Percentiles rank a stretch among this genome's conserved stretches.
Conservation (phyloP, 2,329 filamentous ascomycete species). For the Chaetothyriales sp. region DNA sequence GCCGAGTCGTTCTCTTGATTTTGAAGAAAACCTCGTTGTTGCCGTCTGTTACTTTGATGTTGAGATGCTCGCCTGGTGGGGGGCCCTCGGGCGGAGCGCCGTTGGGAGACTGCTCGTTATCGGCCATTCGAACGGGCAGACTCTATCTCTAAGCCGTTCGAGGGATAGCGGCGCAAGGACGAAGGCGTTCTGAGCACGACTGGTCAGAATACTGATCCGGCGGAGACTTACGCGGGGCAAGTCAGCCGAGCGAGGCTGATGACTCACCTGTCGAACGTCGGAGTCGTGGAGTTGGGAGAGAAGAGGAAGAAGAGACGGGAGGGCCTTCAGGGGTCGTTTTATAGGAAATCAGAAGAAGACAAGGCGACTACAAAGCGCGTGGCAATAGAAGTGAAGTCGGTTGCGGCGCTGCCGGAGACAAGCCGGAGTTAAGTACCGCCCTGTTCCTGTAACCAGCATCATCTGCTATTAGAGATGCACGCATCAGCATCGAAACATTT, state of each 20-base stretch:
- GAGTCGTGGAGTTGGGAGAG: not conserved
- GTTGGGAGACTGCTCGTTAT: slow-evolving; percentile 17
- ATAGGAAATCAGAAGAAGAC: not conserved
- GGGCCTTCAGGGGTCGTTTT: not conserved
- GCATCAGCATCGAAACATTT: no score
- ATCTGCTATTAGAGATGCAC: no score
- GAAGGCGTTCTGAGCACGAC: not conserved
- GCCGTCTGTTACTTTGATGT: slow-evolving; percentile 98
- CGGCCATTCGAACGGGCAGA: slow-evolving; percentile 10
- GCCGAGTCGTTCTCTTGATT: slow-evolving; percentile 90
- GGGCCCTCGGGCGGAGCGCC: slow-evolving; percentile 16
- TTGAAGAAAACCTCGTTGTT: slow-evolving; percentile 99
- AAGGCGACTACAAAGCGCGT: not conserved
- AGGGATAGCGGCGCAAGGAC: not conserved
- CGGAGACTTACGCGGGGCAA: not conserved
- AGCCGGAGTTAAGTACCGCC: not conserved
- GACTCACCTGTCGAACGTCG: not conserved
- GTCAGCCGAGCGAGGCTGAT: not conserved
- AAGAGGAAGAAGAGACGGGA: not conserved
- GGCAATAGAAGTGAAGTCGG: not conserved
- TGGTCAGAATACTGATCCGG: not conserved
- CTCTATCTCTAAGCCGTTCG: not conserved
- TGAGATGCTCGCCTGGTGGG: slow-evolving; percentile 64
- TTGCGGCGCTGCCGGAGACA: not conserved
- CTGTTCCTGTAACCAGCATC: no score